Evolutionary conservation across 176 grass and related monocot genomes (phyloP).

Genomic region (Alloteropsis semialata): DNA sequence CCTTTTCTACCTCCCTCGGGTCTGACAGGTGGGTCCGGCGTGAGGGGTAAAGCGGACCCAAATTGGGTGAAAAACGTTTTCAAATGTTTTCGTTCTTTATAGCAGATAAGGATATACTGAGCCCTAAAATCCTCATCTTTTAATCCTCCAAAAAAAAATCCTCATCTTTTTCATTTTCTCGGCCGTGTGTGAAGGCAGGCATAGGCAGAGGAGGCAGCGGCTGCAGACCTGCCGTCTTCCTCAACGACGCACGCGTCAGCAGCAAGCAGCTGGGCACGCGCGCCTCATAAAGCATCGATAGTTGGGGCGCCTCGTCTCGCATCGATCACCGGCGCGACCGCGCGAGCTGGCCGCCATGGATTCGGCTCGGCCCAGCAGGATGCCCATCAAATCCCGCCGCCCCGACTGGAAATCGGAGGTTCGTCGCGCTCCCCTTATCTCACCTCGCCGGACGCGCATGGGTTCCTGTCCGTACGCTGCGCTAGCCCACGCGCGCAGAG

Average conservation of each 20-base stretch:
- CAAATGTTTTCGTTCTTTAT: too few relatives aligned
- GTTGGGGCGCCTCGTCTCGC: background rate
- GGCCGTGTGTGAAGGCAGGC: background rate
- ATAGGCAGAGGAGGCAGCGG: too few relatives aligned
- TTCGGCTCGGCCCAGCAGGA: constrained; percentile 38
- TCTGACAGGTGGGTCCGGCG: too few relatives aligned
- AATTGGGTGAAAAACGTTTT: too few relatives aligned
- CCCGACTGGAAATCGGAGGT: constrained; percentile 80
- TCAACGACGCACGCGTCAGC: background rate
- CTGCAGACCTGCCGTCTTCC: background rate
- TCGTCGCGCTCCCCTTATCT: background rate
- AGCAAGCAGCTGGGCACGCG: background rate
- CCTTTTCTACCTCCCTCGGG: too few relatives aligned
- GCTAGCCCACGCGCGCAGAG: background rate
- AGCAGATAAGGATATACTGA: background rate
- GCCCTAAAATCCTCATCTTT: background rate
- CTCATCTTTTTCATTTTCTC: background rate
- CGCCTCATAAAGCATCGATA: background rate
- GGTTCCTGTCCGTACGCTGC: background rate
- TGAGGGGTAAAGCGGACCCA: too few relatives aligned
- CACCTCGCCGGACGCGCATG: background rate
- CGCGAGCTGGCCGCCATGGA: constrained; percentile 42
- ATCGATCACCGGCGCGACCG: too few relatives aligned
- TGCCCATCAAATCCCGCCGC: constrained; percentile 50
- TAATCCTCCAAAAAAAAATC: too few relatives aligned